Percentiles rank a stretch among this genome's conserved stretches.
Conservation (phyloP, 257 asterid species). For the Nicotiana knightiana region DNA sequence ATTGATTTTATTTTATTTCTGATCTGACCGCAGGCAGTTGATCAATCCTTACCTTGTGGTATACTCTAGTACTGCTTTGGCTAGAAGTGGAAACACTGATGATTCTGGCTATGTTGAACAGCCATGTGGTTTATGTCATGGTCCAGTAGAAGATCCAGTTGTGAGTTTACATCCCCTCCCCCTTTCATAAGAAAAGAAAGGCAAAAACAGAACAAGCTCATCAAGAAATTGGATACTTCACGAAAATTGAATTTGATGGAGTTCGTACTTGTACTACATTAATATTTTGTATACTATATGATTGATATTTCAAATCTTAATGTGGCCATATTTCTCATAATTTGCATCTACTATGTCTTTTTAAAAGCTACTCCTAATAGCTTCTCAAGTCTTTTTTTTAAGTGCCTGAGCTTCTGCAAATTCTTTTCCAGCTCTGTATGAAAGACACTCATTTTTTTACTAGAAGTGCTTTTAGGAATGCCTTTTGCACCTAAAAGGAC, state of each 20-base stretch:
- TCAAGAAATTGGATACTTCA: background rate
- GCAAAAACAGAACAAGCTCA: background rate
- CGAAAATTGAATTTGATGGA: background rate
- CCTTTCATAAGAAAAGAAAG: background rate
- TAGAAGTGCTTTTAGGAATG: background rate
- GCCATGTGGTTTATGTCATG: constrained; percentile 62
- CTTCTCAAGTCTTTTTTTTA: background rate
- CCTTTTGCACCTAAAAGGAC: constrained; percentile 1
- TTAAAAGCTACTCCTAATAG: background rate
- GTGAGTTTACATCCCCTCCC: constrained; percentile 34
- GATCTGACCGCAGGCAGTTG: constrained; percentile 66
- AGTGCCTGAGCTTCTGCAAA: background rate
- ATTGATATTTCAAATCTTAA: constrained; percentile 6
- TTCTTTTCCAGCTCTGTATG: background rate
- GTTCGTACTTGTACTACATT: background rate
- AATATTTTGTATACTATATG: background rate
- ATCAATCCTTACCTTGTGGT: constrained; percentile 95
- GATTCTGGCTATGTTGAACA: constrained; percentile 37
- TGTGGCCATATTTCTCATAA: background rate
- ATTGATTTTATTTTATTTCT: constrained; percentile 15
- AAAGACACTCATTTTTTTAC: background rate
- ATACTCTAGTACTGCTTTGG: constrained; percentile 62
- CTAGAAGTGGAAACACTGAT: constrained; percentile 41
- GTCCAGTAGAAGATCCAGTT: constrained; percentile 70
- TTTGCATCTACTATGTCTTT: background rate